A percentile compares a stretch with the other conserved stretches of the same genome.
phyloP scores from a whole-genome alignment of 352 stramenopile species.

The Saprolegnia parasitica region DNA sequence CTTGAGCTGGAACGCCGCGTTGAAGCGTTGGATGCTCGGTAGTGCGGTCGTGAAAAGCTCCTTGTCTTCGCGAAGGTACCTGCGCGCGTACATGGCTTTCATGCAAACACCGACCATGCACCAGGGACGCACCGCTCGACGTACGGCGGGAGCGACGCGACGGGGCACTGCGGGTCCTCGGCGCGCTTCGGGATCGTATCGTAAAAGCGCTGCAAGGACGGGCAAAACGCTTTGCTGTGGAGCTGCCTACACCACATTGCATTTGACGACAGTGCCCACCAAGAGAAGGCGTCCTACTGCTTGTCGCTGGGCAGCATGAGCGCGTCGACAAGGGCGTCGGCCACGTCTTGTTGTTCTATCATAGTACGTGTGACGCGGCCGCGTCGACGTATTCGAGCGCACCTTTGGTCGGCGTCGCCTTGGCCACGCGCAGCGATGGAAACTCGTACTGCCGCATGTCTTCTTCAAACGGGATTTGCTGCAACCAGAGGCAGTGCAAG shows the following conservation, averaged over 20 bases:
- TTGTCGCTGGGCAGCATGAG: constrained; percentile 67
- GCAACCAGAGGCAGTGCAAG: constrained; percentile 68
- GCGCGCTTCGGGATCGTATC: constrained; percentile 53
- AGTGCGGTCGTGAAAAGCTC: constrained; percentile 9
- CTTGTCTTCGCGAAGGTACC: constrained; percentile 23
- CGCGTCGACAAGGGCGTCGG: constrained; percentile 67
- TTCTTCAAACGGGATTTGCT: constrained; percentile 76
- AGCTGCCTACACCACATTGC: constrained; percentile 39
- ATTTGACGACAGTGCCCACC: constrained; percentile 10
- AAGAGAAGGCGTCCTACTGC: constrained; percentile 3
- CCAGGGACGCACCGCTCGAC: constrained; percentile 37
- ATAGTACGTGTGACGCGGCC: neutral
- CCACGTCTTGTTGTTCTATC: constrained; percentile 49
- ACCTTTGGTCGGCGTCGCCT: constrained; percentile 41
- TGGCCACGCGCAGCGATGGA: constrained; percentile 49
- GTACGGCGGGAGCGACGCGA: constrained; percentile 51
- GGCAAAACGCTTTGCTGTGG: constrained; percentile 48
- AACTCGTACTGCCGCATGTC: constrained; percentile 78
- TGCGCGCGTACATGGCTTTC: constrained; percentile 40
- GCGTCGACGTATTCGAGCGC: neutral
- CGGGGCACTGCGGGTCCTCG: constrained; percentile 42
- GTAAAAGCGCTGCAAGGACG: constrained; percentile 68
- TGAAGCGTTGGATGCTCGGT: constrained; percentile 50
- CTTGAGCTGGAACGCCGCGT: constrained; percentile 68
- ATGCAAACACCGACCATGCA: constrained; percentile 30